A percentile compares a stretch with the other conserved stretches of the same genome.
Conservation (phyloP, 371 early-diverging fungal species). For the Lichtheimia ornata region DNA sequence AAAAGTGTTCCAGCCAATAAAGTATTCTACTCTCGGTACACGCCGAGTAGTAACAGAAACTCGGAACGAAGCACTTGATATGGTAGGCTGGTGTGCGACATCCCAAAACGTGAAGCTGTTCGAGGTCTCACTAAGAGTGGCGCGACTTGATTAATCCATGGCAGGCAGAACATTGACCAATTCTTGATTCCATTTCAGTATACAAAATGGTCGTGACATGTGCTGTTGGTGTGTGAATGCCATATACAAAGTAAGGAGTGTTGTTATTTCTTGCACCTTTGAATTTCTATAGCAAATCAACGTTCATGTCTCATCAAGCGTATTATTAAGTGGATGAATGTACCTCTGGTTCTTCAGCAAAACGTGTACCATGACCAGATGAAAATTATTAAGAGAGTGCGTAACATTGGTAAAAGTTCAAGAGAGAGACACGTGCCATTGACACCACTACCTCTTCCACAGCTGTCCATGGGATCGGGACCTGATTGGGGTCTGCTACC, state of each 20-base stretch:
- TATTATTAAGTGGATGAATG: slow-evolving; percentile 1
- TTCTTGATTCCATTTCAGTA: slow-evolving; percentile 9
- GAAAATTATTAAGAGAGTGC: background rate
- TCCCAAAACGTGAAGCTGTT: slow-evolving; percentile 10
- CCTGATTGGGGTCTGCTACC: slow-evolving; percentile 23
- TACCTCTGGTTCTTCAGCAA: slow-evolving; percentile 54
- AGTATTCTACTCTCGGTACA: too few species aligned
- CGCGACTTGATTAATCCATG: slow-evolving; percentile 13
- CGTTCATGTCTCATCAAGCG: background rate
- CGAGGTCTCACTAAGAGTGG: slow-evolving; percentile 8
- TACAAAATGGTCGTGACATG: slow-evolving; percentile 16
- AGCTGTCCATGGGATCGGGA: slow-evolving; percentile 59
- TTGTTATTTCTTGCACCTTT: slow-evolving; percentile 36
- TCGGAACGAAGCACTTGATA: too few species aligned
- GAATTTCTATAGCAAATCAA: slow-evolving; percentile 28
- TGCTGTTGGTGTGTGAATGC: slow-evolving; percentile 15
- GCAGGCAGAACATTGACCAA: slow-evolving; percentile 18
- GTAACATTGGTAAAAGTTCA: background rate
- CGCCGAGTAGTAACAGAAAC: too few species aligned
- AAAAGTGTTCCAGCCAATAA: too few species aligned
- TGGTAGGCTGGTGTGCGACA: slow-evolving; percentile 17
- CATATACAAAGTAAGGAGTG: slow-evolving; percentile 15
- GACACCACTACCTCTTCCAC: slow-evolving; percentile 43
- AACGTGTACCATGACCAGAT: slow-evolving; percentile 21
- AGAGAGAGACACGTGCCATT: slow-evolving; percentile 19